These are phyloP conservation scores for Apiospora phragmitis DNA, from an alignment of 2,329 filamentous ascomycete genomes.

Conservation along the genomic window DNA sequence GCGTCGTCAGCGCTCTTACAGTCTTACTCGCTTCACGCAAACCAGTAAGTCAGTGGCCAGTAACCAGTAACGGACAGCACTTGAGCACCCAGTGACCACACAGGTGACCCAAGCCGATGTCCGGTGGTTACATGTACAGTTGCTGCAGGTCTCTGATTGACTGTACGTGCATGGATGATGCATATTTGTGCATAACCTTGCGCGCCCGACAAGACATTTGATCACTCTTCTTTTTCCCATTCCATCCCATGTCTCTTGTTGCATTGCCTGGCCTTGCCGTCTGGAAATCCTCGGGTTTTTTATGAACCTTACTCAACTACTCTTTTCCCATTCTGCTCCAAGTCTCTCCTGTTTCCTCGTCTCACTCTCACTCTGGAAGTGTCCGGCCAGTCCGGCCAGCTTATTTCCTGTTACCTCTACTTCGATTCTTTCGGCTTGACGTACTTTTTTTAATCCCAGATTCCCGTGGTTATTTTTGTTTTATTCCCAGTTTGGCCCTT, in stretches of 20 bases:
- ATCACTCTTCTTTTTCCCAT: background rate
- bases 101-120: background rate
- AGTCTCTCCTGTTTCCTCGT: constrained; percentile 6
- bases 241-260: constrained; percentile 3
- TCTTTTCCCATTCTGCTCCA: constrained; percentile 1
- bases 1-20: background rate
- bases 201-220: background rate
- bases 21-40: background rate
- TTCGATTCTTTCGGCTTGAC: constrained; percentile 7
- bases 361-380: constrained; percentile 10
- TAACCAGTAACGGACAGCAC: background rate
- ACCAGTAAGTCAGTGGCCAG: background rate
- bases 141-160: constrained; percentile 5
- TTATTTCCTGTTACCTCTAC: constrained; percentile 2
- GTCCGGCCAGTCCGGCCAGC: constrained; percentile 10
- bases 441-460: background rate
- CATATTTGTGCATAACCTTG: constrained; percentile 6
- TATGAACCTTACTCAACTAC: background rate
- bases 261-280: constrained; percentile 1
- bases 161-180: constrained; percentile 4
- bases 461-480: background rate
- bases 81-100: background rate
- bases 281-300: constrained; percentile 2
- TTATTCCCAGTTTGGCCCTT: background rate
- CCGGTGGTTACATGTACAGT: constrained; percentile 6